Conservation (phyloP, 805 yeast genomes). For the Schwanniomyces sp. region DNA sequence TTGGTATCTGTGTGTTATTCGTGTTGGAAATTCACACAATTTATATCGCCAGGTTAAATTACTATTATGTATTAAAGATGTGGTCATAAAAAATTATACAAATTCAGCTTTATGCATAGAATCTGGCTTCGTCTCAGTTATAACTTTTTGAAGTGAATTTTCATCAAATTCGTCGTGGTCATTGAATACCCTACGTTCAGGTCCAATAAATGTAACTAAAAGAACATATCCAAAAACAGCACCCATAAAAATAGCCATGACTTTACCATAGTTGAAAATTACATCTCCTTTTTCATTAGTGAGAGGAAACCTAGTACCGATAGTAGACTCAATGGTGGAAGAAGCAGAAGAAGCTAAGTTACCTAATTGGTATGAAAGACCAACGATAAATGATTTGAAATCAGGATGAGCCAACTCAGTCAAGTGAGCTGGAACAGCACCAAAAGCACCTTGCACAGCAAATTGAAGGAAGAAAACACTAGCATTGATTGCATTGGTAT, state of each 20-base stretch:
- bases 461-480: slow-evolving; percentile 65
- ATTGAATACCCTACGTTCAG: slow-evolving; percentile 34
- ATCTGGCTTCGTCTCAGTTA: background rate
- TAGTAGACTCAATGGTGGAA: slow-evolving; percentile 65
- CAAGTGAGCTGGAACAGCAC: slow-evolving; percentile 65
- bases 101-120: background rate
- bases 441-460: slow-evolving; percentile 75
- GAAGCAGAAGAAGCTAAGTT: slow-evolving; percentile 71
- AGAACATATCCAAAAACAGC: slow-evolving; percentile 56
- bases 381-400: slow-evolving; percentile 61
- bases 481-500: slow-evolving; percentile 46
- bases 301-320: slow-evolving; percentile 62
- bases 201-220: slow-evolving; percentile 52
- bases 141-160: background rate
- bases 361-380: slow-evolving; percentile 69
- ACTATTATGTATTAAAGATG: background rate
- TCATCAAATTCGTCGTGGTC: background rate
- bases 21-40: no score
- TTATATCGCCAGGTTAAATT: no score
- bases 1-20: no score
- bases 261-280: slow-evolving; percentile 59
- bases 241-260: slow-evolving; percentile 67
- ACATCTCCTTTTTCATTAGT: slow-evolving; percentile 13
- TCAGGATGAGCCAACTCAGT: slow-evolving; percentile 54
- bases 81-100: background rate